Evolutionary conservation across 2,329 filamentous ascomycete genomes (phyloP).

Genomic region (Phyllachora maydis): DNA sequence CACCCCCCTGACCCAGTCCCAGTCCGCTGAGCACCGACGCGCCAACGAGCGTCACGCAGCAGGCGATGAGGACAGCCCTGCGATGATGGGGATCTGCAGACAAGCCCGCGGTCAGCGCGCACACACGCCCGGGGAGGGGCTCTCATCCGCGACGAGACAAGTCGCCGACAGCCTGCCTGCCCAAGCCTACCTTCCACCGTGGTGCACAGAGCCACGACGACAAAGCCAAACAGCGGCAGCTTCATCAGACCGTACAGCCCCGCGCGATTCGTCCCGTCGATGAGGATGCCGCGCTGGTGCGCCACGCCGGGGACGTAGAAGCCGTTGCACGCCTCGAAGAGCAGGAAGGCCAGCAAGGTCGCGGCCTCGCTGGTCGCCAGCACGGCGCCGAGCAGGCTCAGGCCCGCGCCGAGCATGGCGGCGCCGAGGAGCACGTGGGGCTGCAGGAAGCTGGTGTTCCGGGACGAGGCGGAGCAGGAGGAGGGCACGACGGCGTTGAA

Average conservation of each 20-base stretch:
- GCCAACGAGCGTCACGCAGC: background rate
- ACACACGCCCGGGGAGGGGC: too few species aligned
- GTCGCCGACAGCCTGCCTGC: background rate
- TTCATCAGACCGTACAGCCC: conserved; percentile 10
- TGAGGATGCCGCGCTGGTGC: conserved; percentile 10
- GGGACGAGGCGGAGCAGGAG: background rate
- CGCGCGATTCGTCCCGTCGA: conserved; percentile 9
- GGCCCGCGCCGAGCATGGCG: conserved; percentile 7
- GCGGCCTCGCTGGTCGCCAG: conserved; percentile 6
- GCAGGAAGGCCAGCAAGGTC: conserved; percentile 9
- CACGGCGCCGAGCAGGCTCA: conserved; percentile 7
- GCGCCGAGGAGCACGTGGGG: conserved; percentile 6
- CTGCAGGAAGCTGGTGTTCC: background rate
- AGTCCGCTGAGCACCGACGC: background rate
- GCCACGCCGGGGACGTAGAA: conserved; percentile 13
- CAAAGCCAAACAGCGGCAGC: conserved; percentile 5
- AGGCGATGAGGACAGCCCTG: background rate
- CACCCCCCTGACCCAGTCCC: background rate
- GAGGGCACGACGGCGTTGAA: conserved; percentile 3
- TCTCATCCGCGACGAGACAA: too few species aligned
- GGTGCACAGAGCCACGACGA: conserved; percentile 4
- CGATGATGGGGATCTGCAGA: background rate
- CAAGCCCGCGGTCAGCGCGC: background rate
- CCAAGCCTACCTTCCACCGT: conserved; percentile 3
- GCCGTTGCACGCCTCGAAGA: conserved; percentile 13